Evolutionary conservation across 2,329 filamentous ascomycete species (phyloP).

Genomic region (Arthroderma sp.): DNA sequence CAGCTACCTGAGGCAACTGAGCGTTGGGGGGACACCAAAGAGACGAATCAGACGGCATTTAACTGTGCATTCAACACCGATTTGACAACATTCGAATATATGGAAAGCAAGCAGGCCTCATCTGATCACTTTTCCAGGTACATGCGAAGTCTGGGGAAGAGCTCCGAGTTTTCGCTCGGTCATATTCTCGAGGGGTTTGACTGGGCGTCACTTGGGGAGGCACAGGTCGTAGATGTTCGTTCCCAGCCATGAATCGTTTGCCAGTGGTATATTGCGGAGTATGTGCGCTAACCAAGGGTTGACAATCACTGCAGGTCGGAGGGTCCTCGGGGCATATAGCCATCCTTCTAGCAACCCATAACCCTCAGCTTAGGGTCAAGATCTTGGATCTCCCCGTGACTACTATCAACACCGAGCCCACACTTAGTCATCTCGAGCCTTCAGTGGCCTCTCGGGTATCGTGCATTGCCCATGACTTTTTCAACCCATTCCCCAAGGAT

Average conservation of each 20-base stretch:
- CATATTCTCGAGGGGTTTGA: constrained; percentile 46
- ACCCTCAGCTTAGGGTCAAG: constrained; percentile 32
- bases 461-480: constrained; percentile 29
- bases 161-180: constrained; percentile 45
- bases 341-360: constrained; percentile 32
- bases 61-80: constrained; percentile 22
- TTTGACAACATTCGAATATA: constrained; percentile 25
- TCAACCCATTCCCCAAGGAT: constrained; percentile 19
- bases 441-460: constrained; percentile 20
- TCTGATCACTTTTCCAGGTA: constrained; percentile 43
- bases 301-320: constrained; percentile 21
- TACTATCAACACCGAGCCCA: background rate
- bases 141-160: constrained; percentile 45
- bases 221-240: background rate
- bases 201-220: constrained; percentile 33
- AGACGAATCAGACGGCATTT: constrained; percentile 18
- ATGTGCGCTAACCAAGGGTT: background rate
- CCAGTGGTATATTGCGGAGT: background rate
- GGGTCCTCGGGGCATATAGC: constrained; percentile 35
- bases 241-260: background rate
- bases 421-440: background rate
- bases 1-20: constrained; percentile 19
- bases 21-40: constrained; percentile 15
- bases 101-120: constrained; percentile 20
- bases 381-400: constrained; percentile 33